These are phyloP conservation scores for Phytophthora lateralis DNA, from an alignment of 352 stramenopile species.

Conservation along the genomic window DNA sequence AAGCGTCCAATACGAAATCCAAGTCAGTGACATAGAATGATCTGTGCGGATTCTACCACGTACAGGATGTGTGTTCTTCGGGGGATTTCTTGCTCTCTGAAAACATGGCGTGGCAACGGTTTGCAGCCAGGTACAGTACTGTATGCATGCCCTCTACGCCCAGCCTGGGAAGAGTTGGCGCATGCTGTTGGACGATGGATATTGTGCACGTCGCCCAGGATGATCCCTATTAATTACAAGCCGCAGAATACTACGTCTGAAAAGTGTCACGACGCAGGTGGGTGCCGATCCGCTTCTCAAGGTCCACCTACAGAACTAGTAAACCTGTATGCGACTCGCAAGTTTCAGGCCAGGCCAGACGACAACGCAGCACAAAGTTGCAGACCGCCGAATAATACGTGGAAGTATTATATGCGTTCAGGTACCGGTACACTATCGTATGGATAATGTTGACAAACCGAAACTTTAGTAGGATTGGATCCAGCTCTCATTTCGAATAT, in stretches of 20 bases:
- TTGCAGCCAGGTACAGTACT: too few species aligned
- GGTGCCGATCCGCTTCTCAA: not conserved
- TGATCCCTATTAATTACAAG: too few species aligned
- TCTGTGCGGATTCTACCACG: slow-evolving; percentile 29
- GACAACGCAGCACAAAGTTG: not conserved
- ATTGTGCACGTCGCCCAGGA: too few species aligned
- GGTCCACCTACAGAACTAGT: not conserved
- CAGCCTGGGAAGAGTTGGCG: not conserved
- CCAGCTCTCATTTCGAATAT: too few species aligned
- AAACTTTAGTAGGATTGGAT: not conserved
- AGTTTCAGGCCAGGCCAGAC: not conserved
- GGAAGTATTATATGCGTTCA: too few species aligned
- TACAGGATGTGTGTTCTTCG: slow-evolving; percentile 21
- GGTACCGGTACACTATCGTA: too few species aligned
- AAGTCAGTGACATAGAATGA: slow-evolving; percentile 13
- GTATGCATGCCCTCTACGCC: not conserved
- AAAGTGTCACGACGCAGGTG: too few species aligned
- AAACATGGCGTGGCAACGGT: not conserved
- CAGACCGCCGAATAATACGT: not conserved
- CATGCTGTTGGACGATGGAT: too few species aligned
- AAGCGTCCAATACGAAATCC: slow-evolving; percentile 16
- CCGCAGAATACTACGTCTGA: too few species aligned
- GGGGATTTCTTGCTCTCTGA: not conserved
- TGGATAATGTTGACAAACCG: too few species aligned
- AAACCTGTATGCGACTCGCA: not conserved